Evolutionary conservation across 306 rosid species (phyloP).

Genomic region (Medicago lupulina): DNA sequence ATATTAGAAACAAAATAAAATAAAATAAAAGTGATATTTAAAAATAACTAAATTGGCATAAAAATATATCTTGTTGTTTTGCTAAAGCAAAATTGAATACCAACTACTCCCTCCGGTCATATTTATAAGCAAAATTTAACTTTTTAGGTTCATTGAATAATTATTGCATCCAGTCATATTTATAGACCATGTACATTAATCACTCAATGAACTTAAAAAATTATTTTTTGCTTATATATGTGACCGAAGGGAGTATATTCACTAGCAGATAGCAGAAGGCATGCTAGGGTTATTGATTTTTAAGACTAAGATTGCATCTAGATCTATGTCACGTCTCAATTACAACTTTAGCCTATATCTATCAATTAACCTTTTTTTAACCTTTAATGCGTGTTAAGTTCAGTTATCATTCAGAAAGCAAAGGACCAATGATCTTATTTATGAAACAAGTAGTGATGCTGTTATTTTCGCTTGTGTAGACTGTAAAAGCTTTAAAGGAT

Average conservation of each 20-base stretch:
- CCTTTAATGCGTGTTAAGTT: background rate
- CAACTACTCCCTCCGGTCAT: too few species aligned
- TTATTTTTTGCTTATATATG: too few species aligned
- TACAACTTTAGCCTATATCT: background rate
- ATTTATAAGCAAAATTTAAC: too few species aligned
- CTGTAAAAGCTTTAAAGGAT: slow-evolving; percentile 8
- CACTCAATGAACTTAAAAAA: too few species aligned
- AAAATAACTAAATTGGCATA: background rate
- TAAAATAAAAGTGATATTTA: background rate
- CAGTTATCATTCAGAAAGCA: background rate
- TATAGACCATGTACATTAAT: too few species aligned
- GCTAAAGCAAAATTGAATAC: background rate
- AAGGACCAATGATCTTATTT: background rate
- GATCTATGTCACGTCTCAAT: background rate
- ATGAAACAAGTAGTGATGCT: too few species aligned
- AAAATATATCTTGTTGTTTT: background rate
- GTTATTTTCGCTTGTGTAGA: background rate
- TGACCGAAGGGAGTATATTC: too few species aligned
- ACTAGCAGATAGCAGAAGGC: too few species aligned
- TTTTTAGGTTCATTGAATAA: too few species aligned
- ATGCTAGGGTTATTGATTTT: background rate
- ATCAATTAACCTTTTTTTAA: background rate
- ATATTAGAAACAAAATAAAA: too few species aligned
- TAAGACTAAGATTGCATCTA: background rate
- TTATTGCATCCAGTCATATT: too few species aligned